Evolutionary conservation across 2,329 filamentous ascomycete species (phyloP), one percentile per base, ranked within the genome.

Genomic region (Passalora sequoiae): DNA sequence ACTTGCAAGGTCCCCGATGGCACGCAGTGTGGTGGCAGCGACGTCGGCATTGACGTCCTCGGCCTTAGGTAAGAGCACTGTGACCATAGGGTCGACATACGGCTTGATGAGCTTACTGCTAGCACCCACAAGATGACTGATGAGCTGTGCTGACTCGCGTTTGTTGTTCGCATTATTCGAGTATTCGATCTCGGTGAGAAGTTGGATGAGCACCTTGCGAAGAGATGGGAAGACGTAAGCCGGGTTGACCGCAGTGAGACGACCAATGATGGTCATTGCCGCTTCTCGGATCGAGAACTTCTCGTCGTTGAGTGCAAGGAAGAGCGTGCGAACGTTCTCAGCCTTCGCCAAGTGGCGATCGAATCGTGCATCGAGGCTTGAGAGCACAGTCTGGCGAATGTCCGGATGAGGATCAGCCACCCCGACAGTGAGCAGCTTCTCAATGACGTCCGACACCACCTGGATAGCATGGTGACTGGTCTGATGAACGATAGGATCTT

Each of bases 151-250:
- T 57, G 89, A 96, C 65, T 98, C 92, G 66, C 97, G 91, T 66
- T 97, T 97, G 66, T 91, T 94, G 35, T 88, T 81, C 6, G 91
- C 78, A 39, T 91, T 92, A 62, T 94, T 94, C 5, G 92, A 94
- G 59, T 96, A 97, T 57, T 95, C 89, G 16, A 98, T 83, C 59
- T 96, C 91, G 0, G 92, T 98, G 49, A 98, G 76, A 65, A 98
- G 83, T 66, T 98, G 94, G 46, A 98, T 89, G 19, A 98, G 78
- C 4, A 94, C 85, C 67, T 98, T 98, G 50, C 92, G 84, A 28
- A 98, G 68, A 0, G 92, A 94, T 1, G 94, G 92, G 59, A 98
- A 94, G 54, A 98, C 89, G 66, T 98, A 98, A 45, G 94, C 94
- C 1, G 92, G 94, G 54, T 98, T 98, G 53, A 89, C 83, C 40